phyloP scores from a whole-genome alignment of 1,284 basidiomycete genomes.

The Pseudozyma pruni region DNA sequence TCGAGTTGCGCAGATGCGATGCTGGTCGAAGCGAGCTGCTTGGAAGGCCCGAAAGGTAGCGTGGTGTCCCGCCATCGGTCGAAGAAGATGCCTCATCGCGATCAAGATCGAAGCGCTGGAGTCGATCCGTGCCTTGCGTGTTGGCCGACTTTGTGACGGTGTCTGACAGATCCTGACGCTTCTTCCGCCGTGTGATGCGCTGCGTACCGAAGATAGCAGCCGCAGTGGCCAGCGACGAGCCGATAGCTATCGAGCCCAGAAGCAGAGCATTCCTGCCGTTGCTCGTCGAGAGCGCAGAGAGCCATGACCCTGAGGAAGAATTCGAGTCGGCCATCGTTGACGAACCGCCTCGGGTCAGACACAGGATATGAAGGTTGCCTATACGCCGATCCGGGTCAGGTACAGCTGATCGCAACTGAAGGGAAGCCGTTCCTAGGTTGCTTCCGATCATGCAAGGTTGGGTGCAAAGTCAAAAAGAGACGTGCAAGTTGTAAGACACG shows the following conservation, averaged over 20 bases:
- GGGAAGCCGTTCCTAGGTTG: too few relatives aligned
- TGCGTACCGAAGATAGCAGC: conserved; percentile 53
- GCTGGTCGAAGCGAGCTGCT: conserved; percentile 32
- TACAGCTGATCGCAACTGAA: not conserved
- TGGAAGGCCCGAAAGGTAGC: conserved; percentile 47
- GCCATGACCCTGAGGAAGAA: conserved; percentile 34
- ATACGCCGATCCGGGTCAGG: too few relatives aligned
- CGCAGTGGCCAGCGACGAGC: conserved; percentile 56
- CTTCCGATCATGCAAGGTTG: too few relatives aligned
- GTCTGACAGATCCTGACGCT: conserved; percentile 49
- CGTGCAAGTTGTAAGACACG: too few relatives aligned
- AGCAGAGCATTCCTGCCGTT: conserved; percentile 39
- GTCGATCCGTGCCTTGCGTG: conserved; percentile 29
- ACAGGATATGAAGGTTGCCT: too few relatives aligned
- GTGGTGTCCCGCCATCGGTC: conserved; percentile 51
- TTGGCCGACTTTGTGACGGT: conserved; percentile 39
- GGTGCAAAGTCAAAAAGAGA: too few relatives aligned
- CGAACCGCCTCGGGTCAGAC: not conserved
- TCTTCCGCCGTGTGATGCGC: conserved; percentile 34
- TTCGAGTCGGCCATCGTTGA: conserved; percentile 31
- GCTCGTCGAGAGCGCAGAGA: conserved; percentile 24
- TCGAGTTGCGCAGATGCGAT: conserved; percentile 37
- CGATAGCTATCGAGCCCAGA: conserved; percentile 52
- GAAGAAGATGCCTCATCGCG: conserved; percentile 37
- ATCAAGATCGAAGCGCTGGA: conserved; percentile 33